A percentile compares a stretch with the other conserved stretches of the same genome.
phyloP scores from a whole-genome alignment of 1,284 basidiomycete species.

The Calocybe gambosa region DNA sequence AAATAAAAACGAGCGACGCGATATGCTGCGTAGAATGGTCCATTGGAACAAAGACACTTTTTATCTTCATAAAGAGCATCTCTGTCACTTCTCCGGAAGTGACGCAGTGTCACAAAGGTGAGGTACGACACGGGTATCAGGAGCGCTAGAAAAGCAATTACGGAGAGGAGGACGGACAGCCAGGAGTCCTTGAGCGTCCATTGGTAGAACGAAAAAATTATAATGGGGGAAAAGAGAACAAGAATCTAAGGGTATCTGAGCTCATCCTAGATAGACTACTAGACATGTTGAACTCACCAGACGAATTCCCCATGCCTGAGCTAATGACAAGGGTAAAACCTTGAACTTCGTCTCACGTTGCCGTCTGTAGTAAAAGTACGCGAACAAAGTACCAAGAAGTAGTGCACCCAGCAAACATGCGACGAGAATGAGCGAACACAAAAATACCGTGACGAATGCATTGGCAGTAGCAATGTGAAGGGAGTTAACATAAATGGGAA shows the following conservation, averaged over 20 bases:
- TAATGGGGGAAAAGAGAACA: conserved; percentile 59
- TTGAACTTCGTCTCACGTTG: conserved; percentile 21
- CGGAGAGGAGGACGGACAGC: conserved; percentile 66
- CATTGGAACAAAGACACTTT: conserved; percentile 30
- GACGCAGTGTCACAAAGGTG: conserved; percentile 37
- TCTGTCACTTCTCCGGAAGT: conserved; percentile 33
- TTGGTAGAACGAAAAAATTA: conserved; percentile 79
- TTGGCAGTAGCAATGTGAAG: conserved; percentile 73
- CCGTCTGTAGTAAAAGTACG: conserved; percentile 27
- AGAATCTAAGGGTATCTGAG: conserved; percentile 42
- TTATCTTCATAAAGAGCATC: conserved; percentile 32
- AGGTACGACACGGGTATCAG: conserved; percentile 40
- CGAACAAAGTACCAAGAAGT: conserved; percentile 42
- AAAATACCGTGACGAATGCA: conserved; percentile 79
- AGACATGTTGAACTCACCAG: conserved; percentile 34
- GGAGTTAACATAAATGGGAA: conserved; percentile 77
- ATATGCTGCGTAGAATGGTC: conserved; percentile 53
- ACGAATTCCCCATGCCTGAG: conserved; percentile 54
- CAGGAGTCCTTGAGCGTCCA: conserved; percentile 86
- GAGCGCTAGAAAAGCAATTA: conserved; percentile 57
- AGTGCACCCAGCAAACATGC: conserved; percentile 50
- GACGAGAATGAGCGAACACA: conserved; percentile 59
- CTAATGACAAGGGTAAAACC: conserved; percentile 30
- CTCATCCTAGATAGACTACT: conserved; percentile 1
- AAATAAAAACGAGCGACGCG: conserved; percentile 51